Conservation (phyloP, 768 basidiomycete species). For the Podaxis sp. region DNA sequence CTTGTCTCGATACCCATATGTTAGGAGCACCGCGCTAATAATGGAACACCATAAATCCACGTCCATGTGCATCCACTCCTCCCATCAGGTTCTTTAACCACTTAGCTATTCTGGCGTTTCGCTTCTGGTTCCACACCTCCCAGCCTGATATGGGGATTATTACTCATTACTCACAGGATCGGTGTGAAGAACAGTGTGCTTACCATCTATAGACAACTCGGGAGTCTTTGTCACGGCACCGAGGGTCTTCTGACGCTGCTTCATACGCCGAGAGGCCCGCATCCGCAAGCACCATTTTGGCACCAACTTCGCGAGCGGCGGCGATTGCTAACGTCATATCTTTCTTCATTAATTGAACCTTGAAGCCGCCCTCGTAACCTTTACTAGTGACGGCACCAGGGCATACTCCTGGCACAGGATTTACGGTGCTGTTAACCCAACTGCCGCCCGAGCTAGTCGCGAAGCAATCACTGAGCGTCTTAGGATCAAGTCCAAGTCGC, state of each 20-base stretch:
- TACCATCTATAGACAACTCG: conserved; percentile 42
- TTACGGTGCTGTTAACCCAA: conserved; percentile 40
- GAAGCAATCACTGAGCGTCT: conserved; percentile 35
- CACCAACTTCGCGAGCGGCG: conserved; percentile 34
- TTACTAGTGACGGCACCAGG: conserved; percentile 40
- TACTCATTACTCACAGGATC: not conserved
- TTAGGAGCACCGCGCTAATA: not conserved
- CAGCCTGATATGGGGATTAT: conserved; percentile 22
- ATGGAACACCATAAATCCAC: not conserved
- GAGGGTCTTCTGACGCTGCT: conserved; percentile 37
- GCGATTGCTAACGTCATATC: conserved; percentile 38
- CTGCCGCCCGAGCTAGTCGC: conserved; percentile 39
- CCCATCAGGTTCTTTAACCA: not conserved
- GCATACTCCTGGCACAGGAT: conserved; percentile 44
- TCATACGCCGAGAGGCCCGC: conserved; percentile 36
- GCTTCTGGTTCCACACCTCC: conserved; percentile 30
- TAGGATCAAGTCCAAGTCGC: conserved; percentile 39
- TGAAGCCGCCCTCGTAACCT: conserved; percentile 42
- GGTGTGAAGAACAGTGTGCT: conserved; percentile 10
- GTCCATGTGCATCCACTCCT: not conserved
- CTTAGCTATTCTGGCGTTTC: not conserved
- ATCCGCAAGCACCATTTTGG: conserved; percentile 38
- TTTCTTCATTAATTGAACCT: conserved; percentile 47
- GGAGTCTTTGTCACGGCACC: conserved; percentile 36
- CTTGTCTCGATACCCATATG: not conserved